Conservation (phyloP, 495 filamentous ascomycete species). For the Apiosordaria backusii region DNA sequence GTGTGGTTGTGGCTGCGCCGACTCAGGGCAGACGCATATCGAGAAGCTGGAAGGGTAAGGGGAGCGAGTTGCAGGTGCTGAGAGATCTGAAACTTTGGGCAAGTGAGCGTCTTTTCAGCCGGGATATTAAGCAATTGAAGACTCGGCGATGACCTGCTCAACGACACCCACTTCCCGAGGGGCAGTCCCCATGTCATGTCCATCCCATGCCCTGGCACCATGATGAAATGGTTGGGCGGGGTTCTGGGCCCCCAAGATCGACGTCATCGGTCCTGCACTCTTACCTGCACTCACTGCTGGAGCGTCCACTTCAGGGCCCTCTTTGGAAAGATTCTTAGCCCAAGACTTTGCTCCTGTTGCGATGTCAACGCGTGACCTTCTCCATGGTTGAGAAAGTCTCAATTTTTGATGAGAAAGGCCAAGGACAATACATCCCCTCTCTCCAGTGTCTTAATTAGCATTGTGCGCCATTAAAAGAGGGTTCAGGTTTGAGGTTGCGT, state of each 20-base stretch:
- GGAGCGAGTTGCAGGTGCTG: background rate
- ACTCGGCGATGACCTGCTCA: background rate
- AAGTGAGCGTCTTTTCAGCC: background rate
- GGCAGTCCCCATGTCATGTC: background rate
- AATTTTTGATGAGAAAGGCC: no score
- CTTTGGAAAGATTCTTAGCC: no score
- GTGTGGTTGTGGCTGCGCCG: background rate
- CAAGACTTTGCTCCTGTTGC: no score
- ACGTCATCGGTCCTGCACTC: background rate
- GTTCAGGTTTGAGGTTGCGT: no score
- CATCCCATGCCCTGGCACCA: background rate
- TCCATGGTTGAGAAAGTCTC: no score
- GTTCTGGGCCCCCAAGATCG: background rate
- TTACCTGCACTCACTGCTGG: no score
- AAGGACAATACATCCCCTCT: no score
- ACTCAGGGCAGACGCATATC: background rate
- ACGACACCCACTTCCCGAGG: background rate
- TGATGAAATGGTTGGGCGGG: background rate
- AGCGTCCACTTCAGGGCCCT: no score
- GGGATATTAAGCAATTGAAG: background rate
- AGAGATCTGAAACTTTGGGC: background rate
- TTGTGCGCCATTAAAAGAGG: no score
- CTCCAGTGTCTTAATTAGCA: no score
- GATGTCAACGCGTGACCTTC: no score
- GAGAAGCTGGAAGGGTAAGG: background rate